Percentiles rank a stretch among this genome's conserved stretches.
Conservation (phyloP, 1,139 yeast species). For the Hansenula anomala region DNA sequence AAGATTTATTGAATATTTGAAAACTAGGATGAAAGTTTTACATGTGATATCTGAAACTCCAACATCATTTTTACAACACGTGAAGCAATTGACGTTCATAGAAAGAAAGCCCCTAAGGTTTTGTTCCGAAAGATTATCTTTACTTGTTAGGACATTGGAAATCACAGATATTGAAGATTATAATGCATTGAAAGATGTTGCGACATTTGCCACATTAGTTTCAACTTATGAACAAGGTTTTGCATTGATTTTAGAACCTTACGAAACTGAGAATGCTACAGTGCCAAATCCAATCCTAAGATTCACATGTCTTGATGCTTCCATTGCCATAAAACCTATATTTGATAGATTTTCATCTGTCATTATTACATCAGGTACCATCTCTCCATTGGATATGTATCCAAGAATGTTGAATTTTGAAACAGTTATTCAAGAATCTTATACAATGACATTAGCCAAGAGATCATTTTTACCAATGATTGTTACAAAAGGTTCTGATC, state of each 20-base stretch:
- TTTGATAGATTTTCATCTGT: constrained; percentile 93
- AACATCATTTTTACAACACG: constrained; percentile 81
- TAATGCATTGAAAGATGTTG: constrained; percentile 89
- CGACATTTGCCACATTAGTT: constrained; percentile 93
- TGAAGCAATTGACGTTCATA: constrained; percentile 88
- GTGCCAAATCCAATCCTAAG: constrained; percentile 97
- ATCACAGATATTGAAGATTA: constrained; percentile 87
- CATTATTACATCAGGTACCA: constrained; percentile 94
- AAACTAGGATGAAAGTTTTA: constrained; percentile 94
- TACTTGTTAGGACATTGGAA: constrained; percentile 85
- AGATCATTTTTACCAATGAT: constrained; percentile 92
- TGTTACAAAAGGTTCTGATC: constrained; percentile 96
- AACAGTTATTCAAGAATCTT: constrained; percentile 91
- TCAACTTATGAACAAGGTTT: constrained; percentile 95
- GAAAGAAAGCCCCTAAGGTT: constrained; percentile 88
- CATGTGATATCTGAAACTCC: constrained; percentile 98
- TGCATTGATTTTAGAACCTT: constrained; percentile 87
- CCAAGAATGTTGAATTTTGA: constrained; percentile 95
- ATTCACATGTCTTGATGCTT: constrained; percentile 93
- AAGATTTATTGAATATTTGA: constrained; percentile 87
- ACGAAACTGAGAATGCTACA: constrained; percentile 93
- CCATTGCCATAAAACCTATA: constrained; percentile 95
- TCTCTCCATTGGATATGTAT: constrained; percentile 97
- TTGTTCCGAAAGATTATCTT: constrained; percentile 86
- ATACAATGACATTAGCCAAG: constrained; percentile 91